phyloP scores from a whole-genome alignment of 495 filamentous ascomycete genomes.

The Penicillium egyptiacum region DNA sequence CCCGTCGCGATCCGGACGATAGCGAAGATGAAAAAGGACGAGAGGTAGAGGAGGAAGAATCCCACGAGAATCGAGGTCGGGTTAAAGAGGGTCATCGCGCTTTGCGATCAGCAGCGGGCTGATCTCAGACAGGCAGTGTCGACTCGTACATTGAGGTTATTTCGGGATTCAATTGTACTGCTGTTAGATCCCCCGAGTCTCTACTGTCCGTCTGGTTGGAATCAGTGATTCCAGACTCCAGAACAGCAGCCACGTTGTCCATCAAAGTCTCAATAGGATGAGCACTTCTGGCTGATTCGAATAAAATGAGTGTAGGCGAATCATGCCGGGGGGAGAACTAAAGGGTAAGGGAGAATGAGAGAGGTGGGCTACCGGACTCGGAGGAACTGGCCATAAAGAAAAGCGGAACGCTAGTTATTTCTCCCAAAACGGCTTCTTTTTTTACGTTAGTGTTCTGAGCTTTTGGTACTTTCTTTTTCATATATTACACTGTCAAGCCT shows the following conservation, averaged over 20 bases:
- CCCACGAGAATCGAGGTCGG: constrained; percentile 83
- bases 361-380: constrained; percentile 12
- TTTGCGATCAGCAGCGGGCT: constrained; percentile 40
- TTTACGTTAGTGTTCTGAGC: neutral
- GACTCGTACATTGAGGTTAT: constrained; percentile 26
- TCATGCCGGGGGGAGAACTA: constrained; percentile 14
- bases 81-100: constrained; percentile 58
- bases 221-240: constrained; percentile 11
- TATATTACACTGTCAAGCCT: neutral
- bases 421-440: constrained; percentile 16
- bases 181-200: constrained; percentile 10
- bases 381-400: constrained; percentile 14
- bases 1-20: constrained; percentile 89
- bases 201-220: constrained; percentile 18
- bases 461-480: constrained; percentile 8
- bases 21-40: constrained; percentile 90
- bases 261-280: constrained; percentile 14
- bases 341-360: constrained; percentile 22
- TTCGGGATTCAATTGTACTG: constrained; percentile 28
- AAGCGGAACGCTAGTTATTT: constrained; percentile 7
- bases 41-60: constrained; percentile 81
- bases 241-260: constrained; percentile 9
- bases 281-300: constrained; percentile 11
- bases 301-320: constrained; percentile 12
- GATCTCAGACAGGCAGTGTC: constrained; percentile 29